Evolutionary conservation across 805 yeast genomes (phyloP), one percentile per base, ranked within the genome.

Genomic region (Metschnikowia dekortorum): DNA sequence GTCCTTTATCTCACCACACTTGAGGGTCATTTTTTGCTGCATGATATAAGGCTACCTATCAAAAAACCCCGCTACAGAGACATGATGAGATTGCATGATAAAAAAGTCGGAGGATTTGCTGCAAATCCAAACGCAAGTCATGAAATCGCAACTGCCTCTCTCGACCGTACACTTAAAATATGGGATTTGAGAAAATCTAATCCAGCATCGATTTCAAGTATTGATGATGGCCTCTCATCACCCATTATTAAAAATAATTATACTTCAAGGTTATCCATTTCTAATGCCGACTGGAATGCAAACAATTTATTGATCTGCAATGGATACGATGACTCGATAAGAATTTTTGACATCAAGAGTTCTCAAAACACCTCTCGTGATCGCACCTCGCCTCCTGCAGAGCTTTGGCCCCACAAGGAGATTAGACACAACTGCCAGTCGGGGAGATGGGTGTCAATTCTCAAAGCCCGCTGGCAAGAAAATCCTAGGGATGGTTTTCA

Each of bases 381-480:
- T 42, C 40, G 13, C 41, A 11, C n/a, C 2, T 33, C 45, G 31
- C 36, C 36, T 28, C 36, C 36, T 28, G 14, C 13, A 9, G 38
- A 32, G 16, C 45, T 42, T 26, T 16, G 37, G 8, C 37, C 22
- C n/a, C 42, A 38, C 28, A 26, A 26, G 11, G 53, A 47, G 8
- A 74, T 92, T 45, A 80, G 80, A 49, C 99, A 94, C 64, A 94
- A 94, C 61, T 94, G 99, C 69, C 96, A 92, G 66, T 87, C 97
- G 0, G 99, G 99, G 0, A 75, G 96, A 56, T 92, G 99, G 99
- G 96, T 94, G 0, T 84, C 96, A 1, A 92, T 92, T 43, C 70
- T 92, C 50, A 89, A 92, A 59, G 83, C 97, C 0, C 79, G 83
- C 61, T 92, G 97, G 95, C 97, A 94, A 53, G 65, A 68, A 2